These are phyloP conservation scores for Candida boleticola DNA, from an alignment of 805 yeast species.

Conservation along the genomic window DNA sequence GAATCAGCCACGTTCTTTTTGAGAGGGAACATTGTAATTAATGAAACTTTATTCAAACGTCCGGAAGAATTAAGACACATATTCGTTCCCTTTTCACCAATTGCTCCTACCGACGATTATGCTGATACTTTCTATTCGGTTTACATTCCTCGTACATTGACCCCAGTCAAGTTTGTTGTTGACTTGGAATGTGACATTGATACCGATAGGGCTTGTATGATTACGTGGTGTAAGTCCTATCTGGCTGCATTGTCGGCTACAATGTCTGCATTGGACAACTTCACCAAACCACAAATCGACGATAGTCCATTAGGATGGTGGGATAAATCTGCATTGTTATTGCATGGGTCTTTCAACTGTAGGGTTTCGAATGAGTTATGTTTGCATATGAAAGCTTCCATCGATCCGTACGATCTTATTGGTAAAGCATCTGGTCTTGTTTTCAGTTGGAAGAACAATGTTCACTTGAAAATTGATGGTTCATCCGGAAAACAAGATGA, in stretches of 20 bases:
- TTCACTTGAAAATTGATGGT: slow-evolving; percentile 49
- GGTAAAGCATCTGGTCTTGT: slow-evolving; percentile 64
- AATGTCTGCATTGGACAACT: slow-evolving; percentile 37
- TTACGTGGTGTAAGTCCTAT: slow-evolving; percentile 64
- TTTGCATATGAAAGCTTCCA: slow-evolving; percentile 60
- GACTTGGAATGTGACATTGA: slow-evolving; percentile 46
- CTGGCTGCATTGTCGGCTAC: slow-evolving; percentile 60
- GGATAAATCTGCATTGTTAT: slow-evolving; percentile 52
- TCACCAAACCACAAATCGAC: slow-evolving; percentile 44
- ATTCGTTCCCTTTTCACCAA: slow-evolving; percentile 60
- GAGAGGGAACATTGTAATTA: slow-evolving; percentile 50
- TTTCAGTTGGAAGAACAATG: slow-evolving; percentile 62
- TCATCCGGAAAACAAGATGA: slow-evolving; percentile 43
- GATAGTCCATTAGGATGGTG: slow-evolving; percentile 48
- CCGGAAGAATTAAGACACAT: slow-evolving; percentile 46
- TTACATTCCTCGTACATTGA: slow-evolving; percentile 58
- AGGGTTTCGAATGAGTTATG: slow-evolving; percentile 52
- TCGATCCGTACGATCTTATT: slow-evolving; percentile 54
- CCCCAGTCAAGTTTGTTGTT: slow-evolving; percentile 56
- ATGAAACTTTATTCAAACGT: slow-evolving; percentile 50
- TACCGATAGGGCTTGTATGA: slow-evolving; percentile 47
- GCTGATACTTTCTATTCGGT: slow-evolving; percentile 55
- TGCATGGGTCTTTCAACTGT: slow-evolving; percentile 54
- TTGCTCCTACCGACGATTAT: slow-evolving; percentile 32
- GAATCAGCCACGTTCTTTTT: slow-evolving; percentile 25